A percentile compares a stretch with the other conserved stretches of the same genome.
Evolutionary conservation across 805 yeast genomes (phyloP).

Genomic region (Candida ficus): DNA sequence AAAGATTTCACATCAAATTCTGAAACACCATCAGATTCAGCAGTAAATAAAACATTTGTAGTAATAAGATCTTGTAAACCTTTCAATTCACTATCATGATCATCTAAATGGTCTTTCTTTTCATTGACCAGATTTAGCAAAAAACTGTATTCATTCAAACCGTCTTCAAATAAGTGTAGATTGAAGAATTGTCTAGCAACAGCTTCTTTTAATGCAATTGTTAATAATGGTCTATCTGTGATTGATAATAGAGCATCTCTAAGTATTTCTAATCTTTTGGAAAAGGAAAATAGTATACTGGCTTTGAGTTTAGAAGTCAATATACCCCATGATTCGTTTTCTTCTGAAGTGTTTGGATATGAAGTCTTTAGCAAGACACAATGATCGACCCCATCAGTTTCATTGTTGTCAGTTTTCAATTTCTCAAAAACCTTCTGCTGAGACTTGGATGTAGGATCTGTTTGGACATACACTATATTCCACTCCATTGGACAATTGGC

Average conservation of each 20-base stretch:
- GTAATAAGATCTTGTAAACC: background rate
- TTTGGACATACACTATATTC: conserved; percentile 50
- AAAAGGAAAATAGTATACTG: conserved; percentile 49
- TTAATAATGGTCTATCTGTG: background rate
- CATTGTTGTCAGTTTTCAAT: conserved; percentile 45
- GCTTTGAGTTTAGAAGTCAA: conserved; percentile 41
- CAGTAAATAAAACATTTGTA: background rate
- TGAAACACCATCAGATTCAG: conserved; percentile 23
- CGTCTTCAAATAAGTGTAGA: conserved; percentile 56
- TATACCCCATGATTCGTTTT: conserved; percentile 46
- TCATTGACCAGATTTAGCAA: conserved; percentile 32
- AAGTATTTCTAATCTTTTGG: conserved; percentile 31
- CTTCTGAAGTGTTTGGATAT: conserved; percentile 27
- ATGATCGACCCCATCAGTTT: conserved; percentile 23
- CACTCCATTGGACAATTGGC: conserved; percentile 49
- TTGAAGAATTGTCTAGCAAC: conserved; percentile 48
- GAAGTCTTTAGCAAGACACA: conserved; percentile 33
- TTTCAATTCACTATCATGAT: background rate
- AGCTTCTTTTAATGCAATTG: conserved; percentile 40
- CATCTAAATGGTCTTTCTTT: conserved; percentile 9
- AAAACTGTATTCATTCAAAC: conserved; percentile 46
- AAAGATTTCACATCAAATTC: conserved; percentile 17
- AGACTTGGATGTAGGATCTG: conserved; percentile 33
- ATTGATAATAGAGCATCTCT: conserved; percentile 1
- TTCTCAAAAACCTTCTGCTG: conserved; percentile 50